Evolutionary conservation across 2,329 filamentous ascomycete genomes (phyloP).

Genomic region (Curvularia sp.): DNA sequence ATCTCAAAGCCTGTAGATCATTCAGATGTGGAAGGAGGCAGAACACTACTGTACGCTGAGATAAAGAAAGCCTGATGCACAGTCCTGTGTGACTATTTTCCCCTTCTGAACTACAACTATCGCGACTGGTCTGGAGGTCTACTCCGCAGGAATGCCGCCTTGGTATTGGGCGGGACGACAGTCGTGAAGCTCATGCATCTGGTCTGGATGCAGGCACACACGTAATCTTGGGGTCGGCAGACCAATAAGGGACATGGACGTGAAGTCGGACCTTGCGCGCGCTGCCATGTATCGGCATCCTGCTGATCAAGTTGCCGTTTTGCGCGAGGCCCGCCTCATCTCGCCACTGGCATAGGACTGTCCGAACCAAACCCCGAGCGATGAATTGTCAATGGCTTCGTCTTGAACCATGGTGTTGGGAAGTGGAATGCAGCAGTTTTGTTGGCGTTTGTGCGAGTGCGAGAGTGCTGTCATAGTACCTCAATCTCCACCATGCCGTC

Average conservation of each 20-base stretch:
- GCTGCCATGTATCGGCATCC: neutral
- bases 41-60: slow-evolving; percentile 8
- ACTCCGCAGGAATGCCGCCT: slow-evolving; percentile 3
- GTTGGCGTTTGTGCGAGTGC: neutral
- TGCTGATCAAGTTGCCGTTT: neutral
- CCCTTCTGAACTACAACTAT: neutral
- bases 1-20: slow-evolving; percentile 1
- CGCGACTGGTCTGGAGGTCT: slow-evolving; percentile 7
- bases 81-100: slow-evolving; percentile 9
- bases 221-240: neutral
- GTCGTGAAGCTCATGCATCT: neutral
- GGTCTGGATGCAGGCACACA: slow-evolving; percentile 1
- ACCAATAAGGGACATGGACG: neutral
- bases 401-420: neutral
- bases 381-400: neutral
- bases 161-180: neutral
- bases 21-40: neutral
- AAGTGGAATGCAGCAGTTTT: slow-evolving; percentile 3
- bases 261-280: neutral
- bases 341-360: neutral
- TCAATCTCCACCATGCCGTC: neutral
- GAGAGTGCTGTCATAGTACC: neutral
- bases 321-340: slow-evolving; percentile 9
- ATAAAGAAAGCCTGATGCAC: neutral
- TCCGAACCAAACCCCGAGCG: slow-evolving; percentile 7